These are phyloP conservation scores for Podospora anserina DNA, from an alignment of 495 filamentous ascomycete genomes.

Conservation along the genomic window DNA sequence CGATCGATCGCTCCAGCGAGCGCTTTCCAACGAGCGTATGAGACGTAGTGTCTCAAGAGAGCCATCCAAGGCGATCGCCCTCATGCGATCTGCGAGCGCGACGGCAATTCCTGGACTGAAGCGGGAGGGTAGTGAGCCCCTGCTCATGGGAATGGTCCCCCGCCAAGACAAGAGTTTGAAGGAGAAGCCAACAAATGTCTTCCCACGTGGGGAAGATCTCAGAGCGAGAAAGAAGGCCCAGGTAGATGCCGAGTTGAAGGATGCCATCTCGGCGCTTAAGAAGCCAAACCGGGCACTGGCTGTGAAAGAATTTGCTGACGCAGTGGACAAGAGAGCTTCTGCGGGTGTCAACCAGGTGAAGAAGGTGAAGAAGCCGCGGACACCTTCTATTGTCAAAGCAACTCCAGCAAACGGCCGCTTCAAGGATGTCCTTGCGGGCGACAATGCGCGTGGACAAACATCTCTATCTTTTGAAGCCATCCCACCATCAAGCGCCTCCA, in stretches of 20 bases:
- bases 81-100: constrained; percentile 69
- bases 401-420: constrained; percentile 63
- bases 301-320: constrained; percentile 67
- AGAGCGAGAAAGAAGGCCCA: constrained; percentile 72
- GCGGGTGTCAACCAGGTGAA: constrained; percentile 37
- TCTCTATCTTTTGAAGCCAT: constrained; percentile 17
- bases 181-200: constrained; percentile 29
- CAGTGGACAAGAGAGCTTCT: constrained; percentile 58
- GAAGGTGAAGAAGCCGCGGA: constrained; percentile 67
- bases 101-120: constrained; percentile 56
- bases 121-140: constrained; percentile 61
- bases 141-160: constrained; percentile 52
- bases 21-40: constrained; percentile 66
- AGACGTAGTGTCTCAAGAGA: constrained; percentile 51
- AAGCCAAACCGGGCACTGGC: constrained; percentile 83
- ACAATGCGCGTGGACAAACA: constrained; percentile 13
- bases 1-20: constrained; percentile 62
- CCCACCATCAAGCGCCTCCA: constrained; percentile 30
- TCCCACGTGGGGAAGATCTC: constrained; percentile 38
- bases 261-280: constrained; percentile 77
- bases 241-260: constrained; percentile 75
- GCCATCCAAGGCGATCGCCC: constrained; percentile 50
- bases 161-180: constrained; percentile 39
- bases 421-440: constrained; percentile 41
- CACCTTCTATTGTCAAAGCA: constrained; percentile 65